Evolutionary conservation across 192 early-diverging fungal species (phyloP), one percentile per base, ranked within the genome.

Genomic region (Glomus cerebriforme): DNA sequence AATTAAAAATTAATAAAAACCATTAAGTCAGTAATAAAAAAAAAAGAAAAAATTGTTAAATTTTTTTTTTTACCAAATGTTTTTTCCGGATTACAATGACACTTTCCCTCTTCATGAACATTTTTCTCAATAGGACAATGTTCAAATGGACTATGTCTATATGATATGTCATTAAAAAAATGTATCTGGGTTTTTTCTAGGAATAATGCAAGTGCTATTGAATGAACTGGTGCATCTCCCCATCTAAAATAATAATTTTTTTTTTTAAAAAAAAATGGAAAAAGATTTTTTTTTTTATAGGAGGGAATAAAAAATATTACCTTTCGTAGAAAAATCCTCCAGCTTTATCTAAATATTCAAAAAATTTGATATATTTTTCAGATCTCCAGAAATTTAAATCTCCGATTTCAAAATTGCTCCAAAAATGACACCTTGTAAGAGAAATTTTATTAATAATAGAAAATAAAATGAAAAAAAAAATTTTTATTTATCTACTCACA

Each of bases 371-470:
- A 82, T 95, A 95, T 0, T 84, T 87, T 29, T 88, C 80, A 77
- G 88, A 90, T 59, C 92, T 82, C 77, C 91, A 92, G 66, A 95
- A 90, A 22, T 91, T 86, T 65, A 94, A 78, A 67, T 91, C 85
- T 32, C 87, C 94, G 67, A 97, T 96, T 81, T 96, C 95, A 86
- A 96, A 96, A 76, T 96, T 96, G 45, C 90, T 91, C 94, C 95
- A 95, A 70, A 92, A 93, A 77, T 93, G 91, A 79, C 90, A 94
- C 10, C 49, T 64, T 15, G 17, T 19, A 7, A 31, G 31, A 31
- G 6, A 31, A 65, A 64, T 9, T 62, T 62, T 6, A 24, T 62
- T 27, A 27, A 29, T 7, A 6, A 2, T 63, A 29, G 8, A 63
- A 63, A 5, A 63, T 29, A 12, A 29, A 62, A 9, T 9, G 7